Conservation (phyloP, 495 filamentous ascomycete species). For the Penicillium fimorum region DNA sequence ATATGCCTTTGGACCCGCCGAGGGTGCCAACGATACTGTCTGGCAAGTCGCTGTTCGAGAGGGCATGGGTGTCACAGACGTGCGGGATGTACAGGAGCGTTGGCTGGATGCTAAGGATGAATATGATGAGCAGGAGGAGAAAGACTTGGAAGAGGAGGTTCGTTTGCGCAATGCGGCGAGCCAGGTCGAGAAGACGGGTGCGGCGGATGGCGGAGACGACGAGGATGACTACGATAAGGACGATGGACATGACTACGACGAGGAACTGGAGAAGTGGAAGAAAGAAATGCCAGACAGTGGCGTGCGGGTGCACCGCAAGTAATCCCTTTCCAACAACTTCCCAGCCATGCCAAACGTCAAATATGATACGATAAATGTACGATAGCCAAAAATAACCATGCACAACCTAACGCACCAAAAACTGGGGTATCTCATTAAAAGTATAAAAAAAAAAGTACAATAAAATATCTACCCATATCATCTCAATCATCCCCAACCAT, state of each 20-base stretch:
- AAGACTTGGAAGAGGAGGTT: slow-evolving; percentile 64
- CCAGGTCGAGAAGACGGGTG: slow-evolving; percentile 16
- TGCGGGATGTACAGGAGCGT: slow-evolving; percentile 86
- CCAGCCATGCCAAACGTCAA: not conserved
- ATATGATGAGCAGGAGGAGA: slow-evolving; percentile 77
- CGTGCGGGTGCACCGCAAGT: slow-evolving; percentile 47
- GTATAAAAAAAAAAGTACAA: slow-evolving; percentile 7
- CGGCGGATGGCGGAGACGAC: slow-evolving; percentile 7
- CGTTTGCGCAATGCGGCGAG: slow-evolving; percentile 36
- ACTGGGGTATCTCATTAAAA: slow-evolving; percentile 36
- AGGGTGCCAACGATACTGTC: slow-evolving; percentile 88
- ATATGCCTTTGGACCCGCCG: slow-evolving; percentile 87
- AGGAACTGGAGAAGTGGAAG: slow-evolving; percentile 36
- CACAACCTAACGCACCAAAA: not conserved
- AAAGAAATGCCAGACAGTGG: slow-evolving; percentile 42
- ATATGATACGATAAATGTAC: slow-evolving; percentile 6
- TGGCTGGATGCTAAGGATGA: slow-evolving; percentile 90
- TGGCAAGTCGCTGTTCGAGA: slow-evolving; percentile 95
- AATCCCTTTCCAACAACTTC: slow-evolving; percentile 5
- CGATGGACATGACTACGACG: slow-evolving; percentile 35
- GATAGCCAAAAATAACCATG: slow-evolving; percentile 5
- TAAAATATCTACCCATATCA: not conserved
- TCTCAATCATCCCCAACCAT: slow-evolving; percentile 37
- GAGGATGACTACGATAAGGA: slow-evolving; percentile 23
- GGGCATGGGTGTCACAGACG: slow-evolving; percentile 73